These are phyloP conservation scores for Arctium minus DNA, from an alignment of 129 eudicot genomes.

Conservation along the genomic window DNA sequence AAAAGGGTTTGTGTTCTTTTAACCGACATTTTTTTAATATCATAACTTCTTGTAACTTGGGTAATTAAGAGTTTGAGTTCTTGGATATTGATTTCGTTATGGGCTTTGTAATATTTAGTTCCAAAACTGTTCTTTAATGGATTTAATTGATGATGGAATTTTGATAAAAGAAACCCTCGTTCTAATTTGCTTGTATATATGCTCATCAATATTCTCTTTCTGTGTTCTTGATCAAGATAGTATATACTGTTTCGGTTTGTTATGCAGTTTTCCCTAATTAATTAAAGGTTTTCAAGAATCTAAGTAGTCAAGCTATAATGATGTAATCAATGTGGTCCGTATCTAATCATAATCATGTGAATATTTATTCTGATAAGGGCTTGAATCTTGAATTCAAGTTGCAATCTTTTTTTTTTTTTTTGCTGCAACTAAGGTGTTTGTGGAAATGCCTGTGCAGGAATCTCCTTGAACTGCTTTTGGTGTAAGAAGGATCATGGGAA, in stretches of 20 bases:
- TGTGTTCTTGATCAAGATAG: too few species aligned
- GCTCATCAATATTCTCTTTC: too few species aligned
- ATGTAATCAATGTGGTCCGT: not conserved
- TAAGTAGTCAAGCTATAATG: not conserved
- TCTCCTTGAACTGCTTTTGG: not conserved
- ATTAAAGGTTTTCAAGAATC: not conserved
- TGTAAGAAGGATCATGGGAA: conserved; percentile 49
- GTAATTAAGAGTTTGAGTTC: not conserved
- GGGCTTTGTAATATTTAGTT: not conserved
- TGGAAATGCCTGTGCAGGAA: conserved; percentile 17
- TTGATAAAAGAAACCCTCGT: not conserved
- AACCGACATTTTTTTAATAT: too few species aligned
- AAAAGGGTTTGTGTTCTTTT: not conserved
- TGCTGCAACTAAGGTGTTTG: conserved; percentile 5
- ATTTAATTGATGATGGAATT: not conserved
- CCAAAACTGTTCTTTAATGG: not conserved
- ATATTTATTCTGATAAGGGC: not conserved
- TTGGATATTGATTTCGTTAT: not conserved
- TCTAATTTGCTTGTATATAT: not conserved
- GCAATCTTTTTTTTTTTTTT: not conserved
- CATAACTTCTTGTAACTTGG: not conserved
- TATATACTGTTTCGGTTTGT: not conserved
- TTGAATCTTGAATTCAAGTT: not conserved
- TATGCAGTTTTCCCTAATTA: not conserved
- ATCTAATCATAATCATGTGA: not conserved